A percentile compares a stretch with the other conserved stretches of the same genome.
Conservation (phyloP, 2,329 filamentous ascomycete genomes). For the Escovopsis sp. region DNA sequence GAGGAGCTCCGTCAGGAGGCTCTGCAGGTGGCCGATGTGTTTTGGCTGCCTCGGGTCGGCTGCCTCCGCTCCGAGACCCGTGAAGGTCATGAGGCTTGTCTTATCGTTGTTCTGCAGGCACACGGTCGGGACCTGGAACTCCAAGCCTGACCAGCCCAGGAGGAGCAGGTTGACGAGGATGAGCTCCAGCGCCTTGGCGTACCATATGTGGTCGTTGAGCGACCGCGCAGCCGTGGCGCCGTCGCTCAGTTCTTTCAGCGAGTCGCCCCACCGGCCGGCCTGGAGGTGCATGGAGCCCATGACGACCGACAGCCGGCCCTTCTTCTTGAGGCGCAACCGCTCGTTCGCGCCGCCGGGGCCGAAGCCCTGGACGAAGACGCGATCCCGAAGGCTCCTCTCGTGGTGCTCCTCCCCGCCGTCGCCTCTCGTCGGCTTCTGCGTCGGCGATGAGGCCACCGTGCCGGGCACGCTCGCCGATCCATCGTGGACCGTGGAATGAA, state of each 20-base stretch:
- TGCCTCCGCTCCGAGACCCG: conserved; percentile 14
- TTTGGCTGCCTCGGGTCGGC: conserved; percentile 31
- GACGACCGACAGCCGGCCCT: conserved; percentile 62
- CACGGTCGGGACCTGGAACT: conserved; percentile 59
- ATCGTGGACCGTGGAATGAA: conserved; percentile 33
- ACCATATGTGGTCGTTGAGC: conserved; percentile 88
- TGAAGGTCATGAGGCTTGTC: conserved; percentile 18
- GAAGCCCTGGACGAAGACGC: conserved; percentile 56
- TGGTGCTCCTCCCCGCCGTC: conserved; percentile 29
- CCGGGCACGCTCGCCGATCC: conserved; percentile 23
- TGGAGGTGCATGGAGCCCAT: conserved; percentile 77
- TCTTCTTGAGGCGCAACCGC: conserved; percentile 64
- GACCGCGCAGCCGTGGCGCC: conserved; percentile 62
- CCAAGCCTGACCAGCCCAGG: conserved; percentile 67
- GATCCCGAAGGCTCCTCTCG: conserved; percentile 33
- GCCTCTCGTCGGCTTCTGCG: conserved; percentile 21
- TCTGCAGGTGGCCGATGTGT: conserved; percentile 38
- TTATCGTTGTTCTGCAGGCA: conserved; percentile 36
- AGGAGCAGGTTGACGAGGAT: conserved; percentile 71
- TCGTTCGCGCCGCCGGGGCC: conserved; percentile 57
- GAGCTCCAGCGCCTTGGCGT: conserved; percentile 85
- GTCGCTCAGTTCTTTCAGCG: conserved; percentile 68
- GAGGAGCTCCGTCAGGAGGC: conserved; percentile 54
- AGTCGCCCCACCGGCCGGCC: conserved; percentile 80
- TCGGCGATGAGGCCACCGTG: conserved; percentile 25